These are phyloP conservation scores for Tolypocladium ophioglossoides DNA, from an alignment of 2,329 filamentous ascomycete genomes.

Conservation along the genomic window DNA sequence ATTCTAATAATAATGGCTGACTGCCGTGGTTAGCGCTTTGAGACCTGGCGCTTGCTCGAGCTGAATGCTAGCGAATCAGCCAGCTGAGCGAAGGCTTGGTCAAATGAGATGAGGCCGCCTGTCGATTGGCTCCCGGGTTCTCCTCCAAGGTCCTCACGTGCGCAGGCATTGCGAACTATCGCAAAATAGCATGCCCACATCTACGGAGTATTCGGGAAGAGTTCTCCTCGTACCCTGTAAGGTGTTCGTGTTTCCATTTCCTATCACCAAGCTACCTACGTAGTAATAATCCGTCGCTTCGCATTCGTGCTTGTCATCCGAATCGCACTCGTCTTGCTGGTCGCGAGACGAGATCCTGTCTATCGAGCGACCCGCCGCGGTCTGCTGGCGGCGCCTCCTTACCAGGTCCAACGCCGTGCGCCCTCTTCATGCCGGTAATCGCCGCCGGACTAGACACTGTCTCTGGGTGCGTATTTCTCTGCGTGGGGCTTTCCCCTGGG, in stretches of 20 bases:
- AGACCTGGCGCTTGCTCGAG: not conserved
- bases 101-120: not conserved
- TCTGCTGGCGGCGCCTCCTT: not conserved
- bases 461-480: not conserved
- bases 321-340: constrained; percentile 23
- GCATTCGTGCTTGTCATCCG: constrained; percentile 3
- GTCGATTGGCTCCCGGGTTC: too few species aligned
- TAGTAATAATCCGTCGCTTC: too few species aligned
- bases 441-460: not conserved
- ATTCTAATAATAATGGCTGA: not conserved
- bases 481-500: constrained; percentile 10
- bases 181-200: not conserved
- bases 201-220: not conserved
- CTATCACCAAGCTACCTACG: not conserved
- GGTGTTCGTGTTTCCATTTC: too few species aligned
- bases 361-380: not conserved
- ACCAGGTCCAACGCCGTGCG: constrained; percentile 6
- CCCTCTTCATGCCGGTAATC: constrained; percentile 14
- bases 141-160: not conserved
- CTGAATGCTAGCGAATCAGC: not conserved
- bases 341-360: constrained; percentile 10
- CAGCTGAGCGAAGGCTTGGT: not conserved
- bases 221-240: not conserved
- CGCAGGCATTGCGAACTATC: too few species aligned
- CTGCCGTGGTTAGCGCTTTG: not conserved